Percentiles rank a stretch among this genome's conserved stretches.
Conservation (phyloP, 805 yeast species). For the Metschnikowia similis region DNA sequence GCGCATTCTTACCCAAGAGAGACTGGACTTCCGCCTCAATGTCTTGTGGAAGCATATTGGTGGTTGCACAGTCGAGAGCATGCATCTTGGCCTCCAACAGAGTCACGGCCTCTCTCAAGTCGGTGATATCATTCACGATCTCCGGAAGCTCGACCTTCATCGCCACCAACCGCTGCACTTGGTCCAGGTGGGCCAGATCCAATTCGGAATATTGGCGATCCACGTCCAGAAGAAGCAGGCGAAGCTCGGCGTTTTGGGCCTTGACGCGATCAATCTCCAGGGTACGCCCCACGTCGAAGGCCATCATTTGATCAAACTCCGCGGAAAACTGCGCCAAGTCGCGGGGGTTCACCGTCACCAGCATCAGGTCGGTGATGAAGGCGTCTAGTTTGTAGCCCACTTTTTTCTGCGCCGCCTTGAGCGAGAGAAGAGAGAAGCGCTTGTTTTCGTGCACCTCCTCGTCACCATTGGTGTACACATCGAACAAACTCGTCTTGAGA, state of each 20-base stretch:
- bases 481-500: conserved; percentile 76
- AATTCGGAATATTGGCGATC: conserved; percentile 52
- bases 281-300: conserved; percentile 59
- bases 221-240: conserved; percentile 66
- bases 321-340: conserved; percentile 64
- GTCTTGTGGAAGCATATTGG: conserved; percentile 29
- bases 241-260: conserved; percentile 64
- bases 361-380: conserved; percentile 75
- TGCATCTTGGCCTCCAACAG: conserved; percentile 26
- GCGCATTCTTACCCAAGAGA: conserved; percentile 33
- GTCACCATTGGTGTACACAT: conserved; percentile 51
- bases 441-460: conserved; percentile 11
- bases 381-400: conserved; percentile 51
- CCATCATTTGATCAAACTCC: conserved; percentile 73
- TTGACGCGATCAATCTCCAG: conserved; percentile 58
- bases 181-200: conserved; percentile 71
- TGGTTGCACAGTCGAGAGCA: conserved; percentile 31
- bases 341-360: conserved; percentile 67
- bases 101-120: conserved; percentile 45
- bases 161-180: conserved; percentile 84
- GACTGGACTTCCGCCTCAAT: conserved; percentile 36
- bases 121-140: conserved; percentile 67
- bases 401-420: conserved; percentile 14
- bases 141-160: conserved; percentile 74
- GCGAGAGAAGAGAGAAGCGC: conserved; percentile 20